Conservation (phyloP, 1,139 yeast species). For the Schizosaccharomyces versatilis region DNA sequence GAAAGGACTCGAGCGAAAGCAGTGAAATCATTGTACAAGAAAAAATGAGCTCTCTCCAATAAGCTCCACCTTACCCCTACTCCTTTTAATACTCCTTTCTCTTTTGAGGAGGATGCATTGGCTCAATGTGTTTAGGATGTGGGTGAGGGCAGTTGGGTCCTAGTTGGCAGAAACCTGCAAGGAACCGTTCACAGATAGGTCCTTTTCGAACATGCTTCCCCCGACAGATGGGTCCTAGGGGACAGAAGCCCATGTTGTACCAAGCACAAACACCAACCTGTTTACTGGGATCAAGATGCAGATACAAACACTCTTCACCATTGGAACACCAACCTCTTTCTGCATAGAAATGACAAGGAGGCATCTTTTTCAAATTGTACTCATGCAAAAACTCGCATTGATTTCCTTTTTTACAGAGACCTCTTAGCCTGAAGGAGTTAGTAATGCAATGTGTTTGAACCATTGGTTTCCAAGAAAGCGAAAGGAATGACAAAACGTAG, state of each 20-base stretch:
- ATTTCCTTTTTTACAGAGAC: slow-evolving; percentile 88
- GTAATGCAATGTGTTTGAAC: too few species aligned
- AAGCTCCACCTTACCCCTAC: background rate
- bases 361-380: slow-evolving; percentile 83
- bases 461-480: background rate
- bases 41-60: too few species aligned
- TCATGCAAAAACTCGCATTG: slow-evolving; percentile 93
- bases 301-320: slow-evolving; percentile 78
- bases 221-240: slow-evolving; percentile 71
- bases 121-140: slow-evolving; percentile 14
- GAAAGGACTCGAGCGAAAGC: too few species aligned
- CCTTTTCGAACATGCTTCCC: slow-evolving; percentile 60
- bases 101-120: background rate
- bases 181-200: slow-evolving; percentile 49
- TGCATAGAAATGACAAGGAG: slow-evolving; percentile 38
- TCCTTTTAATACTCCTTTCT: background rate
- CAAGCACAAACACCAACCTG: slow-evolving; percentile 72
- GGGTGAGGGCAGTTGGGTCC: slow-evolving; percentile 25
- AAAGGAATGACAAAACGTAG: background rate
- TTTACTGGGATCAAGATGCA: slow-evolving; percentile 75
- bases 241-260: slow-evolving; percentile 76
- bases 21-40: too few species aligned
- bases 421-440: slow-evolving; percentile 43
- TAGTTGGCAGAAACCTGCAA: slow-evolving; percentile 80
- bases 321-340: slow-evolving; percentile 77